A percentile compares a stretch with the other conserved stretches of the same genome.
phyloP scores from a whole-genome alignment of 345 rosid genomes.

The Citrus mangshanensis region DNA sequence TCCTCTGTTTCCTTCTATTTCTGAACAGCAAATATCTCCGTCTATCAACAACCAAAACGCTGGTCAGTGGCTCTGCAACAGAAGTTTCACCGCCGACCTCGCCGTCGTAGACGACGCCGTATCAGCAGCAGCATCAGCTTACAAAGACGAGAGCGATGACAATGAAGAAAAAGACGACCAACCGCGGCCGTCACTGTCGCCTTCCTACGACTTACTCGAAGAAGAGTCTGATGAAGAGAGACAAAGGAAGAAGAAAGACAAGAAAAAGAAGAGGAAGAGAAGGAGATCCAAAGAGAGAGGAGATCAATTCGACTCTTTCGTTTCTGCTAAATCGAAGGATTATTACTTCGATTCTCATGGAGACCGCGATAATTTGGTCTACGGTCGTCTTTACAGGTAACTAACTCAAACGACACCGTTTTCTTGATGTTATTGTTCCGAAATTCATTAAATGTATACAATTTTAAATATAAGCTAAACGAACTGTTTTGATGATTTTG shows the following conservation, averaged over 20 bases:
- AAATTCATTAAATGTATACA: no score
- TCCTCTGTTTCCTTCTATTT: conserved; percentile 36
- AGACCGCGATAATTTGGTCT: conserved; percentile 80
- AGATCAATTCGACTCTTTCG: conserved; percentile 13
- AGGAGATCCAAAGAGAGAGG: conserved; percentile 27
- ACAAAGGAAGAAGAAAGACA: conserved; percentile 36
- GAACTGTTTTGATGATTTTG: background rate
- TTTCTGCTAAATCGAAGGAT: conserved; percentile 56
- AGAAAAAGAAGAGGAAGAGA: conserved; percentile 34
- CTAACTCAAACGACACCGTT: background rate
- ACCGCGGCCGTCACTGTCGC: background rate
- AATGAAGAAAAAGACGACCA: conserved; percentile 19
- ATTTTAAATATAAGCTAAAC: background rate
- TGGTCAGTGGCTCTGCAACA: conserved; percentile 75
- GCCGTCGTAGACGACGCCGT: conserved; percentile 52
- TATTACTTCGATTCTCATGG: conserved; percentile 85
- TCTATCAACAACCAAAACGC: background rate
- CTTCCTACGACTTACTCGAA: conserved; percentile 11
- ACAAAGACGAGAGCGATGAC: conserved; percentile 11
- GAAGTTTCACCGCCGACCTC: conserved; percentile 73
- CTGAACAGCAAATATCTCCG: conserved; percentile 20
- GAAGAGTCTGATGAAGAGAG: conserved; percentile 29
- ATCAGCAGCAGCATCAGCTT: conserved; percentile 25
- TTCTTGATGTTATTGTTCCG: background rate
- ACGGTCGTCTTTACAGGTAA: conserved; percentile 81